Evolutionary conservation across 2,329 filamentous ascomycete genomes (phyloP), one percentile per base, ranked within the genome.

Genomic region (Venturia oleaginea): DNA sequence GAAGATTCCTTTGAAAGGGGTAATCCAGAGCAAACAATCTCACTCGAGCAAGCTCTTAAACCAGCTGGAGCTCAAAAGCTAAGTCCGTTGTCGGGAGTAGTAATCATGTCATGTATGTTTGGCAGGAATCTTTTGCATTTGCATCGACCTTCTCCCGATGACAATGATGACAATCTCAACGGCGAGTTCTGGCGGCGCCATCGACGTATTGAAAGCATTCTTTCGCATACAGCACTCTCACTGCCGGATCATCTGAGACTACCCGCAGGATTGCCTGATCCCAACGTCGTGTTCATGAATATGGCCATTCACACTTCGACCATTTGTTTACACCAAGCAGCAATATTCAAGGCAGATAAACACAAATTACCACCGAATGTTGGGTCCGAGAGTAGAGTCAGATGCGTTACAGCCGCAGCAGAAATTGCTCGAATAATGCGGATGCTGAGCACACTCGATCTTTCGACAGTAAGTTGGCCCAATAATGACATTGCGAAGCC

Each of bases 251-350:
- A 89, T 68, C 81, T 97, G 38, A 91, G 93, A 69, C 79, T 97
- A 38, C 92, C 94, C 0, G 78, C 79, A 19, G 91, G 91, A 0
- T 78, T 96, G 40, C 78, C 81, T 19, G 89, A 92, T 71, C 84
- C 92, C 3, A 97, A 97, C 68, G 86, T 93, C 63, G 86, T 97
- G 4, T 97, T 97, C 73, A 86, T 90, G 65, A 97, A 97, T 71
- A 96, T 99, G 91, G 92, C 90, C 72, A 91, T 99, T 38, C 92
- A 97, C 73, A 96, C 94, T 0, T 96, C 92, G 0, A 92, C 91
- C 1, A 97, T 99, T 63, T 97, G 93, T 74, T 80, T 99, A n/a
- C 94, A 99, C 72, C 94, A 99, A 77, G 94, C 93, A 2, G 94
- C 94, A 32, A 97, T 99, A 24, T 97, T 93, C 82, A 97, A 97